phyloP scores from a whole-genome alignment of 2,329 filamentous ascomycete genomes.

The Botryosphaeria agaves region DNA sequence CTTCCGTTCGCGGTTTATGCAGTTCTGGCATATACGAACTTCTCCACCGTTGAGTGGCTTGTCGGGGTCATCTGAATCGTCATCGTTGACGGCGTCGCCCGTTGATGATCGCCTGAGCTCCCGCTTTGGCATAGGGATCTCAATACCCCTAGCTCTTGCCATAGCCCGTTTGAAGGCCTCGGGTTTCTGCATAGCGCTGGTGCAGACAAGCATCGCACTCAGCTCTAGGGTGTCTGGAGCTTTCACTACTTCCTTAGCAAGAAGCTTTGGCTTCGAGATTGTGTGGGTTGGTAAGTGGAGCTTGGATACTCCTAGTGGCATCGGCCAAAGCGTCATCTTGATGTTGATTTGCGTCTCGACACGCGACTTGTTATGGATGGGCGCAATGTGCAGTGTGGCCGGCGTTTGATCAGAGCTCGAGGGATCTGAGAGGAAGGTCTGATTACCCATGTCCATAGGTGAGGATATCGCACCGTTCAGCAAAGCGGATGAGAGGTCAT shows the following conservation, averaged over 20 bases:
- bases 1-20: constrained; percentile 81
- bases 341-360: constrained; percentile 96
- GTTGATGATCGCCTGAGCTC: constrained; percentile 14
- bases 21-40: constrained; percentile 80
- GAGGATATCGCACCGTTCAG: constrained; percentile 10
- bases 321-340: constrained; percentile 56
- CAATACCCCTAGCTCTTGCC: constrained; percentile 33
- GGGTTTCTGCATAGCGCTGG: constrained; percentile 70
- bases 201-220: constrained; percentile 71
- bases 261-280: constrained; percentile 84
- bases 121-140: constrained; percentile 28
- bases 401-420: too few species aligned
- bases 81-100: constrained; percentile 16
- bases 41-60: constrained; percentile 81
- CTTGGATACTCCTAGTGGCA: constrained; percentile 60
- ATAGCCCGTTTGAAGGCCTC: constrained; percentile 51
- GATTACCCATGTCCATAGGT: too few species aligned
- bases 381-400: constrained; percentile 16
- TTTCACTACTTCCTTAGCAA: constrained; percentile 54
- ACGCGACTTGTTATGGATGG: constrained; percentile 50
- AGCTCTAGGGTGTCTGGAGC: constrained; percentile 63
- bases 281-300: constrained; percentile 78
- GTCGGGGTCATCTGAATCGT: constrained; percentile 42
- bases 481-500: constrained; percentile 6
- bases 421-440: too few species aligned